Base-by-base conservation (phyloP, 371 early-diverging fungal species). In the Mortierella sp. region DNA sequence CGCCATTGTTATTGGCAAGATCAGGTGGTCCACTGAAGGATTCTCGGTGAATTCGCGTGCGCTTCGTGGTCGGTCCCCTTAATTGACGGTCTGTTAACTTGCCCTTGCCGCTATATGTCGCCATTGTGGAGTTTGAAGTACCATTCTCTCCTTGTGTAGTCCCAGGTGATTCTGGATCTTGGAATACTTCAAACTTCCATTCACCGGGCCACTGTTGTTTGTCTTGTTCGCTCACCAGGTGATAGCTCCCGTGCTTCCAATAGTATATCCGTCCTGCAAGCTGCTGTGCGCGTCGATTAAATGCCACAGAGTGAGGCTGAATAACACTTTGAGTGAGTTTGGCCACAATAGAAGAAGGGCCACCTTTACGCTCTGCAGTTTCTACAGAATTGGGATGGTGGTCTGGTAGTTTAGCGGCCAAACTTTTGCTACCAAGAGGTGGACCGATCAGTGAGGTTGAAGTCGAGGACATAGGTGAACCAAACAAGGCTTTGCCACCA, bases 151-250 rank as follows among this genome's bases (percentile, higher is more conserved):
- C 23, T 45, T 42, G 56, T 42, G 62, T 40, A 22, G 68, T 37
- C 0, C 47, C 70, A 13, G 71, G 65, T 4, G 72, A 68, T 10
- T 64, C 62, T 6, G 78, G 78, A 10, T 77, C 78, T 55, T 77
- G 68, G 22, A 58, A 77, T 7, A 77, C 61, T 35, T 77, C 78
- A 77, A 77, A 77, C 62, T 77, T 77, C 78, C 78, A 77, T 17
- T 77, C 78, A 15, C 72, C 72, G 3, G 78, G 78, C 78, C 78
- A 77, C 34, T 66, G 66, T 56, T 77, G 78, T 49, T 72, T 72
- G 51, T 77, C 78, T 12, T 68, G 47, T 49, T 77, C 72, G 34
- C 68, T 72, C 35, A 77, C 62, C 5, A 77, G 64, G 9, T 72
- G 78, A 28, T 61, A 68, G 26, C 28, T 64, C 12, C 78, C 78